These are phyloP conservation scores for Rhypophila decipiens DNA, from an alignment of 495 filamentous ascomycete genomes.

Conservation along the genomic window DNA sequence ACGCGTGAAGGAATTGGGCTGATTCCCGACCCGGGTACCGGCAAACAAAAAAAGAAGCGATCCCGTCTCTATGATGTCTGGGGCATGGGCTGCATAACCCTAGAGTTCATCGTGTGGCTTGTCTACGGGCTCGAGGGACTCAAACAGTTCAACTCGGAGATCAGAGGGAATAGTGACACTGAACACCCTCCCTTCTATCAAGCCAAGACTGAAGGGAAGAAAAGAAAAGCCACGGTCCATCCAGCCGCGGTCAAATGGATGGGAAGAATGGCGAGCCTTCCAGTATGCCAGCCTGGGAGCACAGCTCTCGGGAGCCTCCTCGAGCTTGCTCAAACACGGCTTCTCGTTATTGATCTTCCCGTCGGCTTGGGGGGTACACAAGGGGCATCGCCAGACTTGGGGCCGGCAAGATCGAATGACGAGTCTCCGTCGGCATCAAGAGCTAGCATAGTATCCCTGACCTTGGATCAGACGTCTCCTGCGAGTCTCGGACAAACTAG, in stretches of 20 bases:
- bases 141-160: constrained; percentile 9
- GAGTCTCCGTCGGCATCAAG: too few relatives aligned
- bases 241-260: background rate
- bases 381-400: too few relatives aligned
- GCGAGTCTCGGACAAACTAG: too few relatives aligned
- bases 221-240: too few relatives aligned
- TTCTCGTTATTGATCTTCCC: constrained; percentile 20
- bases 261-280: background rate
- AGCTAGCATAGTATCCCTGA: too few relatives aligned
- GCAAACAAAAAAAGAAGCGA: background rate
- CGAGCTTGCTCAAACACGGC: constrained; percentile 12
- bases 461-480: too few relatives aligned
- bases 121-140: constrained; percentile 21
- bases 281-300: constrained; percentile 5
- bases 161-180: background rate
- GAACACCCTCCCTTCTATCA: background rate
- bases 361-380: too few relatives aligned
- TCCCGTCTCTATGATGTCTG: constrained; percentile 28
- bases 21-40: constrained; percentile 7
- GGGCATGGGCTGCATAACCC: constrained; percentile 32
- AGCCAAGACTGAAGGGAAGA: too few relatives aligned
- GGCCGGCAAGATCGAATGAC: too few relatives aligned
- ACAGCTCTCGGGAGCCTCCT: constrained; percentile 18
- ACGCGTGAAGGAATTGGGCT: background rate
- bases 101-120: constrained; percentile 32